These are phyloP conservation scores for Solanum chacoense DNA, from an alignment of 305 asterid species.

Conservation along the genomic window DNA sequence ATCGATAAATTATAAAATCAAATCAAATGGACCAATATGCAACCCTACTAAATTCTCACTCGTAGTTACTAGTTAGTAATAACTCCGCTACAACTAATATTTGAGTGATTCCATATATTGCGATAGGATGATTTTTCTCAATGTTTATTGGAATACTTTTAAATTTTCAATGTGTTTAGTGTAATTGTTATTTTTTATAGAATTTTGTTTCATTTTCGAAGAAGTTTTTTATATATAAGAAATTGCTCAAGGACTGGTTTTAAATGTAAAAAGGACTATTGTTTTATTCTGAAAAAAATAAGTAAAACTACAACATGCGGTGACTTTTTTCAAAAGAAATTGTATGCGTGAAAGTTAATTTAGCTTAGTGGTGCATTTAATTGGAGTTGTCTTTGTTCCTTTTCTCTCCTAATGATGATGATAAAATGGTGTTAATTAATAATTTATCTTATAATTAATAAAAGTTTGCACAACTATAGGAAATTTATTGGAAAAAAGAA, in stretches of 20 bases:
- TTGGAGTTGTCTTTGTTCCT: not conserved
- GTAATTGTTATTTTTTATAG: not conserved
- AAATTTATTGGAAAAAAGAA: not conserved
- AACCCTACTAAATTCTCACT: not conserved
- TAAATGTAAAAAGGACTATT: too few species aligned
- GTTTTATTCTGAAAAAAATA: not conserved
- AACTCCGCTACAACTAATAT: not conserved
- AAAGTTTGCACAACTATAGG: not conserved
- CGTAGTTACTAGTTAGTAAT: not conserved
- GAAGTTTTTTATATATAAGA: too few species aligned
- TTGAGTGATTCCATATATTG: not conserved
- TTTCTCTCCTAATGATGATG: not conserved
- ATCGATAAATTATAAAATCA: too few species aligned
- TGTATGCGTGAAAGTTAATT: not conserved
- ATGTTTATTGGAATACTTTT: not conserved
- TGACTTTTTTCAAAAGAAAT: not conserved
- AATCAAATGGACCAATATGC: too few species aligned
- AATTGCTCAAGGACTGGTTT: not conserved
- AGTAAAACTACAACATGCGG: too few species aligned
- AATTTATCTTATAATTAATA: too few species aligned
- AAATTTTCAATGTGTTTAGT: not conserved
- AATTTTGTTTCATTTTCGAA: not conserved
- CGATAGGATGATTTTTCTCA: not conserved
- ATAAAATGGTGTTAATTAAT: not conserved
- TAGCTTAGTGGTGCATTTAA: not conserved